A percentile compares a stretch with the other conserved stretches of the same genome.
These are phyloP conservation scores for Acanthochlamys bracteata DNA, from an alignment of 106 monocot genomes.

Conservation along the genomic window DNA sequence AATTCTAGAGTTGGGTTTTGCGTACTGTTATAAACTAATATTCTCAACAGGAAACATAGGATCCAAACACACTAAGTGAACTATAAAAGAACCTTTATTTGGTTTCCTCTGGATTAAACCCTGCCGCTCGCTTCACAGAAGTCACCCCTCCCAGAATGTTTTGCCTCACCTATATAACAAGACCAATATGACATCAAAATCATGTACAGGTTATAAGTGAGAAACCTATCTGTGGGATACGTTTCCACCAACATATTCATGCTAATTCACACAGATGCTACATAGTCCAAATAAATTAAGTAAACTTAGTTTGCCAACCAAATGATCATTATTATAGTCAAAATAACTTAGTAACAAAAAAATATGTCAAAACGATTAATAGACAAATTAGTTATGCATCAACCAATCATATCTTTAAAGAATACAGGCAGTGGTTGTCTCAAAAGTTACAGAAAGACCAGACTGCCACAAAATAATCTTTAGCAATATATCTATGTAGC, in stretches of 20 bases:
- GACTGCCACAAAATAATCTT: too few relatives aligned
- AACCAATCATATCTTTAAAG: too few relatives aligned
- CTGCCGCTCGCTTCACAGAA: constrained; percentile 52
- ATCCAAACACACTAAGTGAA: constrained; percentile 13
- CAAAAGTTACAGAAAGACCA: too few relatives aligned
- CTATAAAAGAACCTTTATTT: constrained; percentile 92
- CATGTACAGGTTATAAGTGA: background rate
- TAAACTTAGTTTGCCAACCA: background rate
- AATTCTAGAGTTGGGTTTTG: constrained; percentile 81
- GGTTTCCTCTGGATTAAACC: constrained; percentile 53
- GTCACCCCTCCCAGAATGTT: constrained; percentile 96
- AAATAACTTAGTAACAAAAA: background rate
- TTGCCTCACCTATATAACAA: constrained; percentile 60
- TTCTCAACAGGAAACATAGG: background rate
- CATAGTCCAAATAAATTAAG: too few relatives aligned
- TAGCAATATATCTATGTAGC: too few relatives aligned
- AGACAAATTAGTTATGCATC: too few relatives aligned
- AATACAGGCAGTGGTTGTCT: too few relatives aligned
- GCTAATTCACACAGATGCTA: too few relatives aligned
- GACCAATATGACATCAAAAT: background rate
- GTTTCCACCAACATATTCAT: background rate
- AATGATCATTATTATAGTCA: background rate
- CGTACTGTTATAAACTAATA: constrained; percentile 55
- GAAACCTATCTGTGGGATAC: background rate
- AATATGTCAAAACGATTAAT: too few relatives aligned